Conservation (phyloP, 345 rosid species). For the Balakata baccata region DNA sequence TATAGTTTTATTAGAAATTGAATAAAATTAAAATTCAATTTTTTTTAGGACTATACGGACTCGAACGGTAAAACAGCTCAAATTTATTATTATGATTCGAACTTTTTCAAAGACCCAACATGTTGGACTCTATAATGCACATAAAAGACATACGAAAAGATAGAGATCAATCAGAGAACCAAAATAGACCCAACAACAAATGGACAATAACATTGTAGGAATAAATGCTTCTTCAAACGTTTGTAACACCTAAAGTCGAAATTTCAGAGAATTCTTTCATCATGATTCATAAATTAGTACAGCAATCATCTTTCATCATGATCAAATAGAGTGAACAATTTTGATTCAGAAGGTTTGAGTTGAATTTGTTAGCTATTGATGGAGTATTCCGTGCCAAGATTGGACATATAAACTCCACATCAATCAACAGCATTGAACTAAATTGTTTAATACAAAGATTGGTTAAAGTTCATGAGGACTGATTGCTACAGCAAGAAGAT, state of each 20-base stretch:
- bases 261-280: not conserved
- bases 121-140: too few relatives aligned
- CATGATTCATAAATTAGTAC: not conserved
- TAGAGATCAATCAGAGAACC: not conserved
- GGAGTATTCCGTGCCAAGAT: not conserved
- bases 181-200: not conserved
- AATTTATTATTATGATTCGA: too few relatives aligned
- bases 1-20: too few relatives aligned
- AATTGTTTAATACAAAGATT: not conserved
- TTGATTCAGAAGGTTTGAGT: not conserved
- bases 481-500: not conserved
- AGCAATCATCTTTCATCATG: not conserved
- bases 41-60: too few relatives aligned
- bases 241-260: not conserved
- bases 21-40: too few relatives aligned
- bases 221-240: not conserved
- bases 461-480: slow-evolving; percentile 3
- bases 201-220: not conserved
- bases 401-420: not conserved
- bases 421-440: not conserved
- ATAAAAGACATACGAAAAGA: not conserved
- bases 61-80: too few relatives aligned
- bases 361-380: too few relatives aligned
- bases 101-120: too few relatives aligned
- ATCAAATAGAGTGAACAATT: not conserved